Percentiles rank a stretch among this genome's conserved stretches.
phyloP scores from a whole-genome alignment of 2,329 filamentous ascomycete species.

The Verticillium klebahnii region DNA sequence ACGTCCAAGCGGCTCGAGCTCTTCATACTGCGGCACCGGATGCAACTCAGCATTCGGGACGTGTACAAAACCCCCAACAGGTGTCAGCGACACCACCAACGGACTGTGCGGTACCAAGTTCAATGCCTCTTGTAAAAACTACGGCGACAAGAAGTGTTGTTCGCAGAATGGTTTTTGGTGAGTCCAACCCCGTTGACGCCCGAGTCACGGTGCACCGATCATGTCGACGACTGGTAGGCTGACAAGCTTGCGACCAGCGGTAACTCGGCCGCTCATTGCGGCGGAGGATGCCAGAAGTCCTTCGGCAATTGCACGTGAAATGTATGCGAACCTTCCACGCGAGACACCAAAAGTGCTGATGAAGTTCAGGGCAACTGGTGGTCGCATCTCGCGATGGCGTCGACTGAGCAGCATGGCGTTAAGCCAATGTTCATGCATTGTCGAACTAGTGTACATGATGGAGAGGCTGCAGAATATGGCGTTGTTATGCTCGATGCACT shows the following conservation, averaged over 20 bases:
- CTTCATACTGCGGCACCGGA: slow-evolving; percentile 31
- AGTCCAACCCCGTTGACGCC: slow-evolving; percentile 6
- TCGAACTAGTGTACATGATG: too few species aligned
- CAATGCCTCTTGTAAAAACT: slow-evolving; percentile 25
- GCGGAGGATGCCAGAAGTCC: slow-evolving; percentile 25
- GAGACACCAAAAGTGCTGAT: too few species aligned
- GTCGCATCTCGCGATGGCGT: too few species aligned
- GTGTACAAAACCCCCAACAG: slow-evolving; percentile 19
- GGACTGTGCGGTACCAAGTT: slow-evolving; percentile 27
- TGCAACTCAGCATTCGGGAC: slow-evolving; percentile 29
- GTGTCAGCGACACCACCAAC: slow-evolving; percentile 26
- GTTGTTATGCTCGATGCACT: too few species aligned
- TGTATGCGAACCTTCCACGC: not conserved
- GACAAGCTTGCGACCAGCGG: slow-evolving; percentile 17
- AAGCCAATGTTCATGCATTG: too few species aligned
- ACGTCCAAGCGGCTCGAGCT: slow-evolving; percentile 22
- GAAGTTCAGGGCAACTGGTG: too few species aligned
- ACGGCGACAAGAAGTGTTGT: slow-evolving; percentile 28
- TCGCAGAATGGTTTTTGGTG: slow-evolving; percentile 30
- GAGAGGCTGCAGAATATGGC: too few species aligned
- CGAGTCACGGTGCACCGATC: not conserved
- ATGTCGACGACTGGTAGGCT: slow-evolving; percentile 2
- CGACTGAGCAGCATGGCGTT: too few species aligned
- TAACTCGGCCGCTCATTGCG: slow-evolving; percentile 21
- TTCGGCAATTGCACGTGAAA: slow-evolving; percentile 23